phyloP scores from a whole-genome alignment of 306 rosid genomes.

The Sicyos baderoa region DNA sequence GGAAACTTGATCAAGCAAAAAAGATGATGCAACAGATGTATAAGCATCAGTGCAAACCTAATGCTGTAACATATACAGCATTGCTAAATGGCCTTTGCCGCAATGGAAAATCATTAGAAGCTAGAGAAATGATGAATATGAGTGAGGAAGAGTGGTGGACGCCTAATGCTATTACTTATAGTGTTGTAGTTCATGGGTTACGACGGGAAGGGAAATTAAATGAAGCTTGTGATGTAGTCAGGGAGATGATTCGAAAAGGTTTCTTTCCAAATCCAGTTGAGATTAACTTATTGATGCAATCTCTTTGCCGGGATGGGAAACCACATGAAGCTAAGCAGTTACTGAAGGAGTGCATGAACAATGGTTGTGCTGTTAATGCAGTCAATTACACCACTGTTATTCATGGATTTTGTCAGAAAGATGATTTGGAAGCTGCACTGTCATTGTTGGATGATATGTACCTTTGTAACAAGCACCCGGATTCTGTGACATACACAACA shows the following conservation, averaged over 20 bases:
- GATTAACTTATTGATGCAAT: conserved; percentile 58
- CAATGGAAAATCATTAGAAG: conserved; percentile 63
- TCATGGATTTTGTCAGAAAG: conserved; percentile 72
- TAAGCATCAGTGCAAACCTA: conserved; percentile 76
- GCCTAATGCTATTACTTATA: conserved; percentile 66
- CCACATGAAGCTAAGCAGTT: conserved; percentile 57
- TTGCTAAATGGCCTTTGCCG: conserved; percentile 75
- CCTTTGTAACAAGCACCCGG: conserved; percentile 78
- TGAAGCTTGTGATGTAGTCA: conserved; percentile 59
- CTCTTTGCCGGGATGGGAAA: conserved; percentile 57
- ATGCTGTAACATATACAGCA: conserved; percentile 66
- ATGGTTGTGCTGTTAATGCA: conserved; percentile 70
- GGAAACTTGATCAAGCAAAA: conserved; percentile 73
- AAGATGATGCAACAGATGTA: conserved; percentile 77
- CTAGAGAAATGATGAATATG: conserved; percentile 59
- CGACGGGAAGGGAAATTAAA: conserved; percentile 70
- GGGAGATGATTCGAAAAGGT: conserved; percentile 62
- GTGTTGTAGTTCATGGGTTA: conserved; percentile 70
- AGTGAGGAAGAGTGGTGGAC: conserved; percentile 90
- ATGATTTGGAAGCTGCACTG: conserved; percentile 62
- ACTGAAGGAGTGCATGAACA: conserved; percentile 60
- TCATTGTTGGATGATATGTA: conserved; percentile 81
- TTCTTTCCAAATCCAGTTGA: conserved; percentile 72
- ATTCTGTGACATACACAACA: conserved; percentile 61
- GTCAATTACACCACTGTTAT: conserved; percentile 75